Conservation (phyloP, 352 stramenopile genomes). For the Phytopythium delawarense region DNA sequence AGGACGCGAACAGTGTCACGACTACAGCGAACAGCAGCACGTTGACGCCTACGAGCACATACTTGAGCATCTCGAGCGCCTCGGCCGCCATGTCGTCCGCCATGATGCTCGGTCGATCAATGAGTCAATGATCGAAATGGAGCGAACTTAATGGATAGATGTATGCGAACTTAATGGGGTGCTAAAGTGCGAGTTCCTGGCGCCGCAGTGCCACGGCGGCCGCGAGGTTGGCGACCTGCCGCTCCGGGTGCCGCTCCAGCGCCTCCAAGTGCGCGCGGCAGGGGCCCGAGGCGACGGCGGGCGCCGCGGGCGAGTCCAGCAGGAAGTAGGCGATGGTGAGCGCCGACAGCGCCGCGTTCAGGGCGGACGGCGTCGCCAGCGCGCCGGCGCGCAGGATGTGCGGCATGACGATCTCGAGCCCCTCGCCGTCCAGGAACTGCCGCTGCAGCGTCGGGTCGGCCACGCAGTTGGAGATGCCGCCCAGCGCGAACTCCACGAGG, state of each 20-base stretch:
- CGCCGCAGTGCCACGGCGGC: conserved; percentile 31
- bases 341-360: conserved; percentile 50
- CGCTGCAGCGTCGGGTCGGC: conserved; percentile 47
- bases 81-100: conserved; percentile 27
- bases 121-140: neutral
- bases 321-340: conserved; percentile 65
- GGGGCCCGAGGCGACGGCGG: conserved; percentile 28
- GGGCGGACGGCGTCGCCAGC: conserved; percentile 9
- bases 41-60: conserved; percentile 52
- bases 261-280: conserved; percentile 27
- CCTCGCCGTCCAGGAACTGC: conserved; percentile 46
- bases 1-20: conserved; percentile 27
- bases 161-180: conserved; percentile 6
- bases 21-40: conserved; percentile 52
- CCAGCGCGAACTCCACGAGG: conserved; percentile 66
- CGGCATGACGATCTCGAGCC: conserved; percentile 36
- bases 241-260: conserved; percentile 25
- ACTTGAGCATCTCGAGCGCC: conserved; percentile 54
- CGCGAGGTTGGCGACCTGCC: conserved; percentile 50
- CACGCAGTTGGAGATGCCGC: conserved; percentile 79
- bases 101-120: conserved; percentile 5
- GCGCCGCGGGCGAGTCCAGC: conserved; percentile 51
- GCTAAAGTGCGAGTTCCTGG: conserved; percentile 27
- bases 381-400: conserved; percentile 29
- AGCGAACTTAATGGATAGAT: no score